Evolutionary conservation across 2,329 filamentous ascomycete genomes (phyloP).

Genomic region (Neonectria neomacrospora): DNA sequence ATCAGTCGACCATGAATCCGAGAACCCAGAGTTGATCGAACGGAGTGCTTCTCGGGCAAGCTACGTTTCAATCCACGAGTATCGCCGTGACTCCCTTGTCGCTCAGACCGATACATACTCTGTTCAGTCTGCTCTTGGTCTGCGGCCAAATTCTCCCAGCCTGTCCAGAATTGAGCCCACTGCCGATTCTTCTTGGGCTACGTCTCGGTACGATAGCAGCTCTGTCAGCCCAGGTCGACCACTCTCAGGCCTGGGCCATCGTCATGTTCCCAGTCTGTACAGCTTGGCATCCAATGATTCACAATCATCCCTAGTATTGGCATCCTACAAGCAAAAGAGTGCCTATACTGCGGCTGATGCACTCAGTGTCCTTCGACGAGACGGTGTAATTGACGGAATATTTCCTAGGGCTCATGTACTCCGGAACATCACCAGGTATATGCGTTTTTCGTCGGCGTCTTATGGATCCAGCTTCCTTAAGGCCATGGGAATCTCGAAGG

Average conservation of each 20-base stretch:
- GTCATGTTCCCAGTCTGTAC: constrained; percentile 66
- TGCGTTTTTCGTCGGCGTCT: constrained; percentile 73
- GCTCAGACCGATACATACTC: constrained; percentile 68
- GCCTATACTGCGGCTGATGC: constrained; percentile 61
- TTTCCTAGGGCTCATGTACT: constrained; percentile 70
- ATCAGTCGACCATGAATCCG: constrained; percentile 19
- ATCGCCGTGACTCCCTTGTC: constrained; percentile 63
- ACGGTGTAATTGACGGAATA: constrained; percentile 66
- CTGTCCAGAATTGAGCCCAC: constrained; percentile 42
- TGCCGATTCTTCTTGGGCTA: constrained; percentile 37
- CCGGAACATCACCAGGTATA: constrained; percentile 71
- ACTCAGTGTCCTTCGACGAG: constrained; percentile 60
- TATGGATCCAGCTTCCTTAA: constrained; percentile 73
- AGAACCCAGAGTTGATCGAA: constrained; percentile 46
- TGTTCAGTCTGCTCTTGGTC: constrained; percentile 58
- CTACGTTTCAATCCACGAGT: constrained; percentile 63
- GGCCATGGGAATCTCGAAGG: constrained; percentile 69
- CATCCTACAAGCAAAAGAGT: constrained; percentile 60
- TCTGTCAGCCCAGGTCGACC: constrained; percentile 35
- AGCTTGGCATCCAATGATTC: constrained; percentile 68
- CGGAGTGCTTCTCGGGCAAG: constrained; percentile 59
- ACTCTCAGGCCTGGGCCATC: constrained; percentile 39
- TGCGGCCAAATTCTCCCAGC: constrained; percentile 58
- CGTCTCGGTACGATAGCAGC: constrained; percentile 30
- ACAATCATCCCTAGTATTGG: constrained; percentile 63